A percentile compares a stretch with the other conserved stretches of the same genome.
Evolutionary conservation across 2,329 filamentous ascomycete species (phyloP).

Genomic region (Fusarium bactridioides): DNA sequence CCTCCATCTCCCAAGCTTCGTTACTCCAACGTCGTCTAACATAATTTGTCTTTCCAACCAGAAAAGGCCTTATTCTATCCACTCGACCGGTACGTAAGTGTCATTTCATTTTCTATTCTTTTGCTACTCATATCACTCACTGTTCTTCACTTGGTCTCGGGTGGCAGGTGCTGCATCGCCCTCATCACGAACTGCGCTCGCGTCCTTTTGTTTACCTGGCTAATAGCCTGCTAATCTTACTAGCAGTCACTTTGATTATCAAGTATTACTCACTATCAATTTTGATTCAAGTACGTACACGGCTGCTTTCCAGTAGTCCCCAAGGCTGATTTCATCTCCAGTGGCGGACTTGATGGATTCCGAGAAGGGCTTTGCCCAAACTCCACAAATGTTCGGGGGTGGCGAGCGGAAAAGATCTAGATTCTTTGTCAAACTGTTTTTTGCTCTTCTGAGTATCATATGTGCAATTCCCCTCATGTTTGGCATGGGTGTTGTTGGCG

Average conservation of each 20-base stretch:
- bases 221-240: slow-evolving; percentile 4
- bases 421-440: slow-evolving; percentile 20
- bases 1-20: slow-evolving; percentile 11
- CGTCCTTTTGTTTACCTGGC: not conserved
- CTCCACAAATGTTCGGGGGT: slow-evolving; percentile 4
- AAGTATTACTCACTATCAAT: not conserved
- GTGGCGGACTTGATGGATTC: slow-evolving; percentile 42
- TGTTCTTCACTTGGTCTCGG: not conserved
- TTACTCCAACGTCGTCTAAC: slow-evolving; percentile 25
- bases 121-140: not conserved
- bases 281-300: slow-evolving; percentile 26
- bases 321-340: slow-evolving; percentile 28
- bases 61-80: slow-evolving; percentile 19
- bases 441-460: slow-evolving; percentile 6
- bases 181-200: not conserved
- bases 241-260: slow-evolving; percentile 32
- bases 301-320: not conserved
- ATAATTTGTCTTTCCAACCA: slow-evolving; percentile 11
- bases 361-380: slow-evolving; percentile 33
- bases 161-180: not conserved
- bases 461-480: slow-evolving; percentile 39
- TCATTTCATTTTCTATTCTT: not conserved
- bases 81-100: slow-evolving; percentile 12
- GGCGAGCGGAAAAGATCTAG: slow-evolving; percentile 14
- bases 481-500: slow-evolving; percentile 42